Percentiles rank a stretch among this genome's conserved stretches.
phyloP scores from a whole-genome alignment of 2,329 filamentous ascomycete genomes.

The Cladosporium sp. region DNA sequence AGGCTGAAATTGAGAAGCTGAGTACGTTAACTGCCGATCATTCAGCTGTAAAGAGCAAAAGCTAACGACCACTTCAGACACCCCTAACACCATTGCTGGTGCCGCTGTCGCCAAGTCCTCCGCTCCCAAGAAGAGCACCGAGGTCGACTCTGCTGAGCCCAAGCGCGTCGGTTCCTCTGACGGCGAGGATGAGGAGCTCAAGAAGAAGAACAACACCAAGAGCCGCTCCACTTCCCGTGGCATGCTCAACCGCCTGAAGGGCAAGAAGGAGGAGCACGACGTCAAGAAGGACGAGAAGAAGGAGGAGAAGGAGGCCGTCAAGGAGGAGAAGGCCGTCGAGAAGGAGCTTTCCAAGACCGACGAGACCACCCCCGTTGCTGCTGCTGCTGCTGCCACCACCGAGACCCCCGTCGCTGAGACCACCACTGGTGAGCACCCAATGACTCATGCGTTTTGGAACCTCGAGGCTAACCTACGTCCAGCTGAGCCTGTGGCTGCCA shows the following conservation, averaged over 20 bases:
- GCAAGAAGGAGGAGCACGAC: conserved; percentile 56
- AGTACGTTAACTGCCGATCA: conserved; percentile 39
- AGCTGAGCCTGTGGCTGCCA: conserved; percentile 29
- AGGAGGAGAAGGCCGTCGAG: conserved; percentile 32
- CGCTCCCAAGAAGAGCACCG: conserved; percentile 45
- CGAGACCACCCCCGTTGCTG: conserved; percentile 30
- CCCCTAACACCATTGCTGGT: conserved; percentile 29
- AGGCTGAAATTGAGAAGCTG: conserved; percentile 72
- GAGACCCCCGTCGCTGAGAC: neutral
- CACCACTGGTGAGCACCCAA: conserved; percentile 13
- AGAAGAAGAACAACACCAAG: conserved; percentile 51
- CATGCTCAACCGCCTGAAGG: conserved; percentile 55
- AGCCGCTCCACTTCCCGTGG: conserved; percentile 57
- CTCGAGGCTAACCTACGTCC: conserved; percentile 19
- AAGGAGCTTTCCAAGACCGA: conserved; percentile 34
- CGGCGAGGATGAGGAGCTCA: conserved; percentile 40
- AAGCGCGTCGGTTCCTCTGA: conserved; percentile 40
- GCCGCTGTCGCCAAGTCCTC: conserved; percentile 30
- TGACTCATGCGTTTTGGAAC: neutral
- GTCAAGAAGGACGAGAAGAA: conserved; percentile 40
- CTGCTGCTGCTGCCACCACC: conserved; percentile 31
- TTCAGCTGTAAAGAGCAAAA: neutral
- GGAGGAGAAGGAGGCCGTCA: conserved; percentile 39
- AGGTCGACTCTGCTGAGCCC: conserved; percentile 38
- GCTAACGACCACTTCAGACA: conserved; percentile 20